Conservation (phyloP, 345 rosid species). For the Eucalyptus marginata region DNA sequence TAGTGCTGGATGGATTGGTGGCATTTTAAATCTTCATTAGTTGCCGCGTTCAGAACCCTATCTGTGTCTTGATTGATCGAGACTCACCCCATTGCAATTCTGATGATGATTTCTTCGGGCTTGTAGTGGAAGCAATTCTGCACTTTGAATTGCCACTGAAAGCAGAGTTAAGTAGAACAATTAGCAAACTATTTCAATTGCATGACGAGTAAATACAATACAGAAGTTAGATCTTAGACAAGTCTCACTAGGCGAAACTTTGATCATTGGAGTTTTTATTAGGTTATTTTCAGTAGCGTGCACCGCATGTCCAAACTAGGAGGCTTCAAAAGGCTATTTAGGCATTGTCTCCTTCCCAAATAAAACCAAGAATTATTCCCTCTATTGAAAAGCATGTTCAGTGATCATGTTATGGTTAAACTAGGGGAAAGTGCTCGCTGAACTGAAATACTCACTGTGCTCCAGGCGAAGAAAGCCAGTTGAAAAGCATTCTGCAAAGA, state of each 20-base stretch:
- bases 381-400: neutral
- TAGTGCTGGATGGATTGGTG: neutral
- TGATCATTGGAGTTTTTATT: neutral
- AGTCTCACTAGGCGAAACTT: neutral
- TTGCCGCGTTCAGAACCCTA: neutral
- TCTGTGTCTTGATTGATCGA: neutral
- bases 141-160: conserved; percentile 51
- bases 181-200: neutral
- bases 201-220: neutral
- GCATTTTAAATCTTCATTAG: neutral
- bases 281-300: neutral
- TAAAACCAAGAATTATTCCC: neutral
- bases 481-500: conserved; percentile 76
- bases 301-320: neutral
- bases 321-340: neutral
- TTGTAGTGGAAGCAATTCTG: conserved; percentile 35
- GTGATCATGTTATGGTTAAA: neutral
- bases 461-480: conserved; percentile 77
- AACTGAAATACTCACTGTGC: conserved; percentile 35
- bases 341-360: neutral
- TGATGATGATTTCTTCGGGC: conserved; percentile 40
- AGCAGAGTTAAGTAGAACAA: neutral
- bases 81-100: conserved; percentile 75
- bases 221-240: neutral
- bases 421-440: neutral